Percentiles rank a stretch among this genome's conserved stretches.
Conservation (phyloP, 2,329 filamentous ascomycete species). For the Fusarium chlamydosporum region DNA sequence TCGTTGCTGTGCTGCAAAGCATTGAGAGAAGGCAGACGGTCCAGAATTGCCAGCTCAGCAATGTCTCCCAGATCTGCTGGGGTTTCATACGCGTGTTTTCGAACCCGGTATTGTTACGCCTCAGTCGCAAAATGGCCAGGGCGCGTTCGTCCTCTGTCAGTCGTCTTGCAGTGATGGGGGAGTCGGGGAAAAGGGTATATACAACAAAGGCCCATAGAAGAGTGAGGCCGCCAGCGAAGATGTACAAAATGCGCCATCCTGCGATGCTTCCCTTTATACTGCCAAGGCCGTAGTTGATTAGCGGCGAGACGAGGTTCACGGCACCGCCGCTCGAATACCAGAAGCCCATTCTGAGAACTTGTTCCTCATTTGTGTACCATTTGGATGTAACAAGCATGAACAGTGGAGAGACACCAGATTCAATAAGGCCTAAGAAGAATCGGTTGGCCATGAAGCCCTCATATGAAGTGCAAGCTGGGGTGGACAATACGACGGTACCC, state of each 20-base stretch:
- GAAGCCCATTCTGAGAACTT: neutral
- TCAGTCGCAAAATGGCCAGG: neutral
- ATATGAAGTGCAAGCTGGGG: neutral
- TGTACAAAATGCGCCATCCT: neutral
- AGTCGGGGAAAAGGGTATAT: neutral
- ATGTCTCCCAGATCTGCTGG: neutral
- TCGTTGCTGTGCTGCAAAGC: neutral
- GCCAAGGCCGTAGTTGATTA: neutral
- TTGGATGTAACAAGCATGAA: neutral
- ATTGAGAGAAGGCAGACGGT: neutral
- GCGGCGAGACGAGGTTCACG: neutral
- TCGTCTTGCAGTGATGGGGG: neutral
- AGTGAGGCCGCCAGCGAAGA: neutral
- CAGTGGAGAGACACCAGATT: neutral
- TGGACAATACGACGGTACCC: neutral
- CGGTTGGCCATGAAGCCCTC: neutral
- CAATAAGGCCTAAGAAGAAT: neutral
- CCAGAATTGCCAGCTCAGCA: neutral
- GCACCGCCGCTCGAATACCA: constrained; percentile 1
- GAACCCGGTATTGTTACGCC: neutral
- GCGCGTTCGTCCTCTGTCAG: neutral
- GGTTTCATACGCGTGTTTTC: neutral
- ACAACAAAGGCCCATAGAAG: neutral
- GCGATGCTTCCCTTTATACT: neutral
- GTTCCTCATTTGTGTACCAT: constrained; percentile 5